Evolutionary conservation across 2,329 filamentous ascomycete species (phyloP).

Genomic region (Shiraia bambusicola): DNA sequence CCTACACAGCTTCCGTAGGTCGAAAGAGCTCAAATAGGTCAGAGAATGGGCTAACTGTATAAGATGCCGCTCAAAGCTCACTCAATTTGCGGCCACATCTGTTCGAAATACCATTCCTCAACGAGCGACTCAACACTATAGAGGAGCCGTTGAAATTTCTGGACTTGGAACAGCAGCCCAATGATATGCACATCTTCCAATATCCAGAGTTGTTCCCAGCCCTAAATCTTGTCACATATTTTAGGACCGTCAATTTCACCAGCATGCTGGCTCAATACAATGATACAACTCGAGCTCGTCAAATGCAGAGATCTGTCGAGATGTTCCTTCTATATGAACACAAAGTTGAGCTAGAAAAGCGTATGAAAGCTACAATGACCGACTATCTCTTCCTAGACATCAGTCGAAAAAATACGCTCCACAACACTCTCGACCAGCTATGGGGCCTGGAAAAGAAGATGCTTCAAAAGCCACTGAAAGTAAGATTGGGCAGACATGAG

Average conservation of each 20-base stretch:
- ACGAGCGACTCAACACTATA: constrained; percentile 72
- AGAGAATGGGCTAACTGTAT: constrained; percentile 12
- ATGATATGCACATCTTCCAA: constrained; percentile 72
- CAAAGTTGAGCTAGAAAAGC: constrained; percentile 29
- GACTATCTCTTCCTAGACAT: constrained; percentile 49
- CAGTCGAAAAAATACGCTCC: constrained; percentile 45
- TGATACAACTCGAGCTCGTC: constrained; percentile 30
- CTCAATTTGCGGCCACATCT: constrained; percentile 60
- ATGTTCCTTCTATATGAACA: constrained; percentile 26
- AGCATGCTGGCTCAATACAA: constrained; percentile 81
- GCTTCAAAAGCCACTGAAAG: constrained; percentile 80
- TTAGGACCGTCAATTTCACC: constrained; percentile 83
- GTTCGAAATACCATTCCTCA: constrained; percentile 74
- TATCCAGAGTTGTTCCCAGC: constrained; percentile 79
- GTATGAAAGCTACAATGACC: constrained; percentile 38
- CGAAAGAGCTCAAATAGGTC: no score
- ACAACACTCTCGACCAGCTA: constrained; percentile 71
- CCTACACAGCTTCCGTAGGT: constrained; percentile 67
- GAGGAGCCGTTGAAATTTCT: constrained; percentile 68
- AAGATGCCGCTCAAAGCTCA: constrained; percentile 21
- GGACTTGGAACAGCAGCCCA: constrained; percentile 64
- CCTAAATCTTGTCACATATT: constrained; percentile 74
- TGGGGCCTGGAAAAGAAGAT: constrained; percentile 84
- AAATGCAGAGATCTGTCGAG: constrained; percentile 31
- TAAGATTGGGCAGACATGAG: constrained; percentile 75